Evolutionary conservation across 257 asterid species (phyloP).

Genomic region (Solanum bulbocastanum): DNA sequence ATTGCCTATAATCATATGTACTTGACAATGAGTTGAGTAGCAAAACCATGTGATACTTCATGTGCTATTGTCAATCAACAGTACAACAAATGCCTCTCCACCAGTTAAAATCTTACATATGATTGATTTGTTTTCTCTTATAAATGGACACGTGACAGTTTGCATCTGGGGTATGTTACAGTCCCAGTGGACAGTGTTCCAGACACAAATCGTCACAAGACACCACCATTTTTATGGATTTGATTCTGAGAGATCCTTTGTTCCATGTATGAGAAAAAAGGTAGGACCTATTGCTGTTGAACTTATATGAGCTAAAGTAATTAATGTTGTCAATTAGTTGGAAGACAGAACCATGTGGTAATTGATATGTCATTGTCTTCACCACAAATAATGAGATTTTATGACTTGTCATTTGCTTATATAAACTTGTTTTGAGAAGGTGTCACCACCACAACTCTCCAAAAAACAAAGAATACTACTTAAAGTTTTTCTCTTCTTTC

Average conservation of each 20-base stretch:
- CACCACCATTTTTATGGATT: background rate
- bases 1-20: background rate
- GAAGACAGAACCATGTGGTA: background rate
- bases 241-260: background rate
- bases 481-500: background rate
- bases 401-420: background rate
- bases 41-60: background rate
- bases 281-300: background rate
- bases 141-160: background rate
- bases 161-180: background rate
- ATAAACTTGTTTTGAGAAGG: background rate
- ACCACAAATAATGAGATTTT: background rate
- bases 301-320: background rate
- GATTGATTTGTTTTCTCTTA: background rate
- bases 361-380: background rate
- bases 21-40: background rate
- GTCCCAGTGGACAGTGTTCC: background rate
- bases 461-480: background rate
- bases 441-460: background rate
- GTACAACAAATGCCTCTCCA: background rate
- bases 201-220: background rate
- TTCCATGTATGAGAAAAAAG: background rate
- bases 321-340: background rate
- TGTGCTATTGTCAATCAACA: background rate
- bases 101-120: background rate